A percentile compares a stretch with the other conserved stretches of the same genome.
These are phyloP conservation scores for Paramecium primaurelia DNA, from an alignment of 73 alveolate genomes.

Conservation along the genomic window DNA sequence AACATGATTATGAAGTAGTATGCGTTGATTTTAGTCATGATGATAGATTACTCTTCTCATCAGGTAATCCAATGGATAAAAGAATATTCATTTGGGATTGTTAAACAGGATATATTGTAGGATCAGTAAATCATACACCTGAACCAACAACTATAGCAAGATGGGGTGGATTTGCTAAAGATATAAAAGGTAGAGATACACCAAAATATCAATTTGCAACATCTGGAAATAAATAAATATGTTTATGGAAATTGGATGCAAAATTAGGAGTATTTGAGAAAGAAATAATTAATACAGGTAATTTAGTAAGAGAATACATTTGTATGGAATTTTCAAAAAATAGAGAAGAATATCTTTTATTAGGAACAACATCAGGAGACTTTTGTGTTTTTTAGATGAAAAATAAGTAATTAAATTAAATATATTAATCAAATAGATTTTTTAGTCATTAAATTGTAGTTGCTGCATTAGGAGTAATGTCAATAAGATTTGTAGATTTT, in stretches of 20 bases:
- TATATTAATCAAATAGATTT: not conserved
- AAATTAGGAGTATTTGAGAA: constrained; percentile 83
- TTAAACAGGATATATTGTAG: constrained; percentile 79
- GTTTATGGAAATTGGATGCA: constrained; percentile 91
- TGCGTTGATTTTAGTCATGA: constrained; percentile 90
- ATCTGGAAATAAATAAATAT: constrained; percentile 87
- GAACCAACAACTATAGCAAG: constrained; percentile 80
- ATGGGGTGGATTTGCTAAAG: constrained; percentile 96
- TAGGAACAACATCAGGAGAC: constrained; percentile 97
- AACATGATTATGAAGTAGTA: constrained; percentile 94
- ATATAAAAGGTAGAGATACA: constrained; percentile 90
- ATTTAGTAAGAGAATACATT: constrained; percentile 86
- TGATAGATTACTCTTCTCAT: constrained; percentile 84
- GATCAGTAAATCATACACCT: constrained; percentile 68
- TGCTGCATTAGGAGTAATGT: constrained; percentile 91
- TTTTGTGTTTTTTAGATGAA: constrained; percentile 85
- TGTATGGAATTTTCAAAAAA: constrained; percentile 88
- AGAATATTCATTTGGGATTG: constrained; percentile 94
- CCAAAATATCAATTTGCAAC: constrained; percentile 91
- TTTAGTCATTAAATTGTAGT: constrained; percentile 77
- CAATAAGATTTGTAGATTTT: constrained; percentile 79
- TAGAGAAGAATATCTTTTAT: constrained; percentile 86
- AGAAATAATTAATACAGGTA: constrained; percentile 85
- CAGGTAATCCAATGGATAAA: constrained; percentile 93
- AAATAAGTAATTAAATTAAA: constrained; percentile 58